Evolutionary conservation across 495 filamentous ascomycete genomes (phyloP), one percentile per base, ranked within the genome.

Genomic region (Neurospora hispaniola): DNA sequence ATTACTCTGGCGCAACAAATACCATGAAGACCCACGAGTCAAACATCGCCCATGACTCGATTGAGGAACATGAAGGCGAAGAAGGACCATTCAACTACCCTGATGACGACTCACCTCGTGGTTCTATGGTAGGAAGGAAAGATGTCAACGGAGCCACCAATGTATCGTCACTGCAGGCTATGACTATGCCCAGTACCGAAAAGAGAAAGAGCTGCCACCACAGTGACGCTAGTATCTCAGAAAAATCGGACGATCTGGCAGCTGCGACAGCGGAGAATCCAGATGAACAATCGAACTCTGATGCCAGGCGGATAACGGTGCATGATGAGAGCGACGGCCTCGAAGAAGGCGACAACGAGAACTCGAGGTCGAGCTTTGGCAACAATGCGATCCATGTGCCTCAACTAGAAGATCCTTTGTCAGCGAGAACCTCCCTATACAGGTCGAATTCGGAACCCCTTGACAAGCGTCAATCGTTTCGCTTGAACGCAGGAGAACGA

Each of bases 401-500:
- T 38, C 54, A 16, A 18, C 1, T 3, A 66, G 54, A 35, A 66
- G 54, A 66, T 66, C 54, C 23, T 4, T 66, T 66, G 27, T 35
- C 54, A 66, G 27, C 14, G 54, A 66, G 54, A 66, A 66, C 27
- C 27, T 66, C 27, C 14, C 54, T 66, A 12, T 35, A 66, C 11
- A 72, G 70, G 16, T 38, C 46, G n/a, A 54, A 46, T 68, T 70
- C 73, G 12, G 44, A 72, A 46, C 42, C 69, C 3, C 31, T 40
- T 27, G 66, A 66, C 35, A 46, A 69, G 20, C 71, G 70, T 31
- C 48, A 62, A 20, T 73, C 71, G 10, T 27, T 39, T n/a, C 73
- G 59, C 39, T 70, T 42, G 20, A 73, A 54, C 43, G 70, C 31
- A 62, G 68, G 42, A 44, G 68, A 71, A n/a, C 69, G 73, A 14